Percentiles rank a stretch among this genome's conserved stretches.
Evolutionary conservation across 495 filamentous ascomycete genomes (phyloP).

Genomic region (Beverwykella pulmonaria): DNA sequence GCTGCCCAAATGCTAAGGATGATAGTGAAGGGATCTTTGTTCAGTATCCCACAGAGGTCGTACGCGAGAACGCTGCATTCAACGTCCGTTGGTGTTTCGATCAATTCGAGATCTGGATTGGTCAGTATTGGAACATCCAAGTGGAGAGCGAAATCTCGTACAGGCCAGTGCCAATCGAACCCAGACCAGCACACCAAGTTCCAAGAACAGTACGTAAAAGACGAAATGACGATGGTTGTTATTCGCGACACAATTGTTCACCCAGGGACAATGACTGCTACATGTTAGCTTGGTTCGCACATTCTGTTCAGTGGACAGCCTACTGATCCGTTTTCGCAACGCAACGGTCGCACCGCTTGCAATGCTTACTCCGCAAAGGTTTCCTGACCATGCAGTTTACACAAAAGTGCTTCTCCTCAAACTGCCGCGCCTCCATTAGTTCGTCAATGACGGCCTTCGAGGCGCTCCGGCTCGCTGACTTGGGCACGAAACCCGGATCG

Average conservation of each 20-base stretch:
- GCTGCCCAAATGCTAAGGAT: constrained; percentile 74
- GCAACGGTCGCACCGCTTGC: constrained; percentile 84
- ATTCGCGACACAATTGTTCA: constrained; percentile 90
- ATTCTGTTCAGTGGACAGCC: constrained; percentile 43
- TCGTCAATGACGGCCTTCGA: constrained; percentile 87
- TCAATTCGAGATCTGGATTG: constrained; percentile 49
- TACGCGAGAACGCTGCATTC: constrained; percentile 78
- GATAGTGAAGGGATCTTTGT: constrained; percentile 81
- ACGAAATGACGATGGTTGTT: constrained; percentile 97
- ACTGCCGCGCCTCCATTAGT: constrained; percentile 79
- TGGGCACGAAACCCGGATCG: constrained; percentile 95
- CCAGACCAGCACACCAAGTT: constrained; percentile 71
- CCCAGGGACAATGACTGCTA: constrained; percentile 96
- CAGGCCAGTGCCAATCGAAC: constrained; percentile 48
- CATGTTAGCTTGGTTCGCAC: constrained; percentile 47
- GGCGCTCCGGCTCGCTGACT: constrained; percentile 80
- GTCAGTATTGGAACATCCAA: constrained; percentile 26
- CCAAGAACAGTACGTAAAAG: constrained; percentile 76
- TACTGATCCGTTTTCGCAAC: constrained; percentile 97
- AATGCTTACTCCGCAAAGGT: constrained; percentile 93
- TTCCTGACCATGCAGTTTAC: constrained; percentile 89
- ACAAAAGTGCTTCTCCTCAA: constrained; percentile 93
- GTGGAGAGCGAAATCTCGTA: constrained; percentile 45
- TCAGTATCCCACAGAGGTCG: constrained; percentile 69
- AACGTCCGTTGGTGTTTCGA: constrained; percentile 51